Percentiles rank a stretch among this genome's conserved stretches.
Evolutionary conservation across 441 rosid genomes (phyloP).

Genomic region (Populus trichocarpa): DNA sequence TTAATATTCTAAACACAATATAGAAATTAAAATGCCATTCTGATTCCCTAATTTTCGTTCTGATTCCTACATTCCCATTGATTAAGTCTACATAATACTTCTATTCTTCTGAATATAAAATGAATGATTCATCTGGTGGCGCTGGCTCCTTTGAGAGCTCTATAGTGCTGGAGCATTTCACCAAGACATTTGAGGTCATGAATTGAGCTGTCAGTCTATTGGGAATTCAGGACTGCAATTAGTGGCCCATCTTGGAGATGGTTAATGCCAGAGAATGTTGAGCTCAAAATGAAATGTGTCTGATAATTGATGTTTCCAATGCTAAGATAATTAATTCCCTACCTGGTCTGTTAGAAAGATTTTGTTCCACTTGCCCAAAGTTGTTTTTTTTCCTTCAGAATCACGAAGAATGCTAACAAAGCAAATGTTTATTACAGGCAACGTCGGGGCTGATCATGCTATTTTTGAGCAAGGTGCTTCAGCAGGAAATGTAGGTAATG

Average conservation of each 20-base stretch:
- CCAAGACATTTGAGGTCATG: not conserved
- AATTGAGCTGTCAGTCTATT: not conserved
- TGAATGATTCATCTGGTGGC: not conserved
- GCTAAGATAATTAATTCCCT: not conserved
- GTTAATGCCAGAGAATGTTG: not conserved
- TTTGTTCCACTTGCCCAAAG: not conserved
- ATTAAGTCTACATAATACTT: not conserved
- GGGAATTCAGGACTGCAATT: not conserved
- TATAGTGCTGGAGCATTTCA: not conserved
- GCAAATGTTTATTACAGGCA: constrained; percentile 43
- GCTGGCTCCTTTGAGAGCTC: not conserved
- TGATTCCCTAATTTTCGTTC: not conserved
- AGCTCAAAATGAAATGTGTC: not conserved
- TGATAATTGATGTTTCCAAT: not conserved
- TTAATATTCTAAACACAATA: not conserved
- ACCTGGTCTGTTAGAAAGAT: not conserved
- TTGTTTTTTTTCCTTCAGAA: not conserved
- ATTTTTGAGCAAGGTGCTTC: constrained; percentile 99
- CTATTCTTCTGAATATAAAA: not conserved
- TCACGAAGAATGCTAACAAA: not conserved
- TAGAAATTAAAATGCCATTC: not conserved
- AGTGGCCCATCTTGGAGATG: not conserved
- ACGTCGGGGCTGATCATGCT: constrained; percentile 91
- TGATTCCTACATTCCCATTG: not conserved
- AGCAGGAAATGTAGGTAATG: constrained; percentile 92